phyloP scores from a whole-genome alignment of 768 basidiomycete genomes.

The Porphyrellus cyaneotinctus region DNA sequence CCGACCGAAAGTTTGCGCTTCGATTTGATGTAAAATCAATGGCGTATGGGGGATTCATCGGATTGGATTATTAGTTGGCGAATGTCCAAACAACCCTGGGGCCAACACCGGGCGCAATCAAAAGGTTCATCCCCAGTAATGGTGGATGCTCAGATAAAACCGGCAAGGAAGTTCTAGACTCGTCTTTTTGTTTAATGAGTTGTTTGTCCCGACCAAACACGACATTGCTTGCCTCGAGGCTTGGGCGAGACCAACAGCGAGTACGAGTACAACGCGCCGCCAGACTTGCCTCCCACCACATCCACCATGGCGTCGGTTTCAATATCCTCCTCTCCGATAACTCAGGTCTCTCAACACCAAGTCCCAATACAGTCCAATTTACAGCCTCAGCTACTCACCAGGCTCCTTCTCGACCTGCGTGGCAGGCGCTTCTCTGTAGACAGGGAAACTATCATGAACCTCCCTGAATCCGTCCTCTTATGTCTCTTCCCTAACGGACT shows the following conservation, averaged over 20 bases:
- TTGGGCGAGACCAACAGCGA: constrained; percentile 21
- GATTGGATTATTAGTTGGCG: background rate
- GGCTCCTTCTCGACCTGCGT: constrained; percentile 88
- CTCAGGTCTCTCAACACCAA: constrained; percentile 49
- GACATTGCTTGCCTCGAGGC: constrained; percentile 29
- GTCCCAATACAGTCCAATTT: constrained; percentile 63
- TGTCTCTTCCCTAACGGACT: constrained; percentile 98
- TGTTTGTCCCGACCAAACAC: constrained; percentile 32
- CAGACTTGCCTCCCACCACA: constrained; percentile 10
- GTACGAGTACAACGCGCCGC: constrained; percentile 11
- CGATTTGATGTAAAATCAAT: constrained; percentile 12
- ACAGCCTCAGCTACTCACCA: constrained; percentile 83
- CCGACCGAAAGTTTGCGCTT: background rate
- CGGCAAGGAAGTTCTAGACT: background rate
- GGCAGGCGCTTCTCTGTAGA: constrained; percentile 91
- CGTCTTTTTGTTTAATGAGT: constrained; percentile 5
- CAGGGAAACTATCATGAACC: constrained; percentile 95
- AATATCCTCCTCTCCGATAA: constrained; percentile 52
- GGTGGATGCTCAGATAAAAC: background rate
- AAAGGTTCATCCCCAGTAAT: background rate
- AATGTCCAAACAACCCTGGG: background rate
- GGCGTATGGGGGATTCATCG: constrained; percentile 3
- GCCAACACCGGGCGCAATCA: background rate
- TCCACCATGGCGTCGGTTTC: constrained; percentile 36
- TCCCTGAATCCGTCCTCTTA: constrained; percentile 94